Evolutionary conservation across 2,329 filamentous ascomycete species (phyloP), one percentile per base, ranked within the genome.

Genomic region (Fusarium nygamai): DNA sequence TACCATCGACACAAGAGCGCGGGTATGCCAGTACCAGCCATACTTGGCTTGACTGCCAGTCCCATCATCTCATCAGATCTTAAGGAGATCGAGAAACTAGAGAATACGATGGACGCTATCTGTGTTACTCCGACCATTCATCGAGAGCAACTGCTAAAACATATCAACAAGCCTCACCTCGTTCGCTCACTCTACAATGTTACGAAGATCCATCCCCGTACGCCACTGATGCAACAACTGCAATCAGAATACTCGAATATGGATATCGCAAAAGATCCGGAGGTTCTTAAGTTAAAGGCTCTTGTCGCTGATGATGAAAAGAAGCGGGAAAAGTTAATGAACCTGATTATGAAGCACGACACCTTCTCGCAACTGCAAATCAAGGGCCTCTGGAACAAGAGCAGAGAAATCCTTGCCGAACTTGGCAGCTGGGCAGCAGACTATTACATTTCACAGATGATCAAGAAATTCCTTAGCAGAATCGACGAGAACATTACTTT

Each of bases 21-120:
- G 5, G 85, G 85, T 0, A 68, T 80, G 0, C 56, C 77, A 1
- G 81, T 90, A 3, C 95, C 95, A 0, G 85, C 86, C 27, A 92
- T 98, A 34, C 84, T 98, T 10, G 95, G 94, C 0, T 85, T 98
- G 31, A 95, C 92, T 12, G 95, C 95, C 2, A 97, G 93, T 70
- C 94, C 94, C 0, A 88, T 94, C 8, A 90, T 92, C 73, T 89
- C 86, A 63, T 89, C 88, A 3, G 87, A 87, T 22, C 80, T 86
- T 3, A 82, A 84, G 4, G 87, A 87, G 41, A 84, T 96, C 20
- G 83, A 88, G 81, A 79, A 81, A 9, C 87, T 97, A 12, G 94
- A 97, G 79, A 73, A 80, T 7, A 93, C 92, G 46, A 84, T 98
- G 48, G 88, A 95, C 79, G 89, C 94, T 2, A 85, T 89, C 38